These are phyloP conservation scores for Trichopus zeylanicus DNA, from an alignment of 116 monocot genomes.

Conservation along the genomic window DNA sequence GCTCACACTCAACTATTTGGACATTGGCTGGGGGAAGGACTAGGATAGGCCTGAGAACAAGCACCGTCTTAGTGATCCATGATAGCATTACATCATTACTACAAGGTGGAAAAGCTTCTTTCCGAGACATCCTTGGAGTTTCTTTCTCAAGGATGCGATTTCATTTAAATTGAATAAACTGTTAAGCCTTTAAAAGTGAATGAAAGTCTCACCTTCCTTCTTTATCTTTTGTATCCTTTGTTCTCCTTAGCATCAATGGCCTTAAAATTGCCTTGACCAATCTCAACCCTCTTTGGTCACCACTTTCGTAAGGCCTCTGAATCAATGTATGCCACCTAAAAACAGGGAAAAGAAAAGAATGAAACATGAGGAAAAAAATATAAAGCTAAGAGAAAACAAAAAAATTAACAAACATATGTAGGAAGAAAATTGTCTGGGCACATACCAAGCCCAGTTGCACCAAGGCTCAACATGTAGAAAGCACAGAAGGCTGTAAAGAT, in stretches of 20 bases:
- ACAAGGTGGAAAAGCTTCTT: no score
- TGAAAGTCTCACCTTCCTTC: slow-evolving; percentile 45
- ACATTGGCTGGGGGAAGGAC: slow-evolving; percentile 67
- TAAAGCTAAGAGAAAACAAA: background rate
- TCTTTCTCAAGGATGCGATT: background rate
- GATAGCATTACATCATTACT: background rate
- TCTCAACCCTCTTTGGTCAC: slow-evolving; percentile 70
- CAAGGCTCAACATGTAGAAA: slow-evolving; percentile 86
- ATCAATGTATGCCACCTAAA: slow-evolving; percentile 87
- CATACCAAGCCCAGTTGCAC: slow-evolving; percentile 85
- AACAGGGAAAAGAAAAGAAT: background rate
- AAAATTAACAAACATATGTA: background rate
- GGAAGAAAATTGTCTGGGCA: background rate
- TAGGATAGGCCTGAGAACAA: slow-evolving; percentile 67
- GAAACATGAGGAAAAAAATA: background rate
- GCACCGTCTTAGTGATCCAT: background rate
- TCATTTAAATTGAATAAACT: background rate
- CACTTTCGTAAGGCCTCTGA: slow-evolving; percentile 77
- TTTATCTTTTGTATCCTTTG: slow-evolving; percentile 81
- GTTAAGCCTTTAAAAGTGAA: background rate
- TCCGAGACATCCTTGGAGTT: background rate
- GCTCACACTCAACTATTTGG: slow-evolving; percentile 60
- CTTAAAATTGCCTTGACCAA: slow-evolving; percentile 75
- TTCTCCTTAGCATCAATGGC: slow-evolving; percentile 84
- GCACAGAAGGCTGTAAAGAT: slow-evolving; percentile 93